A percentile compares a stretch with the other conserved stretches of the same genome.
phyloP scores from a whole-genome alignment of 2,329 filamentous ascomycete genomes.

The Cladosporium colombiae region DNA sequence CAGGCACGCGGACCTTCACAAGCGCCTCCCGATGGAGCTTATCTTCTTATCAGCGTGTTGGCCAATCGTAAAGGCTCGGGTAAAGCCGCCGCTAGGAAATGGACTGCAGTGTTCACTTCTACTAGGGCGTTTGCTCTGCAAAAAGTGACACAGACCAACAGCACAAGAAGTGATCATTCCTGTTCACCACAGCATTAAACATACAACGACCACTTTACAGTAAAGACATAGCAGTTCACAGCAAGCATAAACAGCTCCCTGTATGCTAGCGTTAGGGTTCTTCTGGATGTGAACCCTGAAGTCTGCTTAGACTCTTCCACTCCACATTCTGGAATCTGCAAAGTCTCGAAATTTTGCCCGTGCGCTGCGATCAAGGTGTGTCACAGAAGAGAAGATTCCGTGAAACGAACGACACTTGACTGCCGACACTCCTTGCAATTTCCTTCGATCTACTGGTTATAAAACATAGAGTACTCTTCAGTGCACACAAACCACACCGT shows the following conservation, averaged over 20 bases:
- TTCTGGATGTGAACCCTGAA: background rate
- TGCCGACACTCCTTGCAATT: background rate
- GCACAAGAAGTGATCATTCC: background rate
- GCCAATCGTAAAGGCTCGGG: background rate
- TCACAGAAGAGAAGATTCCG: conserved; percentile 2
- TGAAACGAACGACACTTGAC: background rate
- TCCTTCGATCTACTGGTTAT: background rate
- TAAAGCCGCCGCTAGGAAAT: background rate
- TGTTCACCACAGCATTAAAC: background rate
- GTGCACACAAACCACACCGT: background rate
- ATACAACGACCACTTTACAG: background rate
- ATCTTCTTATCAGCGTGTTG: background rate
- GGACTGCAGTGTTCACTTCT: background rate
- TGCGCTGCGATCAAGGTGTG: conserved; percentile 14
- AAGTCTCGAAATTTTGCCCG: conserved; percentile 11
- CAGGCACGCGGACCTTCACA: background rate
- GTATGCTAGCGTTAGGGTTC: conserved; percentile 1
- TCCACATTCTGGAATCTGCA: conserved; percentile 8
- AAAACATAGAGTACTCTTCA: background rate
- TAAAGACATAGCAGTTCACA: background rate
- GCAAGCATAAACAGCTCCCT: background rate
- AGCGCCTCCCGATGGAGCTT: background rate
- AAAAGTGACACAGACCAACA: background rate
- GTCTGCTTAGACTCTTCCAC: background rate
- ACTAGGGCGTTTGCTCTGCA: background rate